Base-by-base conservation (phyloP, 1,284 basidiomycete genomes). In the Flammula alnicola region DNA sequence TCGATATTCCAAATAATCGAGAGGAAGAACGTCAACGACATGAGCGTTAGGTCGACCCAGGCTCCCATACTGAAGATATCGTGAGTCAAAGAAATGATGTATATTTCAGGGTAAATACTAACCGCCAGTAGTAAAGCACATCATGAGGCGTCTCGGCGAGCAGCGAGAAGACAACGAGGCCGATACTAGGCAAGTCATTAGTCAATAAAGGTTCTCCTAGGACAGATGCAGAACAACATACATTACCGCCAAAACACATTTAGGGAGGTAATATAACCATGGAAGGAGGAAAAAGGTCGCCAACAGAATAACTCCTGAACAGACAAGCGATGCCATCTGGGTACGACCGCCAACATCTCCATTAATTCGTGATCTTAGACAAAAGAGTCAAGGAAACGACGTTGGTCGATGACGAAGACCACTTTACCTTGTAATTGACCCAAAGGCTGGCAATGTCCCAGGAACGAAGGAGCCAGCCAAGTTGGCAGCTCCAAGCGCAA, bases 101-200 rank as follows among this genome's bases (percentile, higher is more conserved):
- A 16, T 20, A 20, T 10, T 27, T 22, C 25, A 42, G 52, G 17
- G 35, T 50, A 16, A 19, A 43, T 26, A 75, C 86, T 49, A 49
- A 91, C 91, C 72, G 83, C 79, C 83, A 90, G 64, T 92, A 93
- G 65, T 88, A 95, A 22, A 75, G 63, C 31, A 97, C 72, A 60
- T 96, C 94, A 56, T 95, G 88, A 0, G 95, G 95, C 0, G 86
- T 83, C 69, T 97, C 93, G 0, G 79, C 79, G n/a, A 97, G 74
- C 36, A 97, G 81, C 25, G 85, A 82, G 63, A 89, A 92, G 4
- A 94, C 92, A 17, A 97, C 88, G 32, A 96, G 71, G 51, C 81
- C 83, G 52, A 94, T 89, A 49, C 88, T 91, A 47, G 6, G 31
- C 14, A 27, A 11, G 6, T 26, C 7, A 25, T 49, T 27, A 49